Percentiles rank a stretch among this genome's conserved stretches.
phyloP scores from a whole-genome alignment of 192 early-diverging fungal genomes.

The Linnemannia hyalina region DNA sequence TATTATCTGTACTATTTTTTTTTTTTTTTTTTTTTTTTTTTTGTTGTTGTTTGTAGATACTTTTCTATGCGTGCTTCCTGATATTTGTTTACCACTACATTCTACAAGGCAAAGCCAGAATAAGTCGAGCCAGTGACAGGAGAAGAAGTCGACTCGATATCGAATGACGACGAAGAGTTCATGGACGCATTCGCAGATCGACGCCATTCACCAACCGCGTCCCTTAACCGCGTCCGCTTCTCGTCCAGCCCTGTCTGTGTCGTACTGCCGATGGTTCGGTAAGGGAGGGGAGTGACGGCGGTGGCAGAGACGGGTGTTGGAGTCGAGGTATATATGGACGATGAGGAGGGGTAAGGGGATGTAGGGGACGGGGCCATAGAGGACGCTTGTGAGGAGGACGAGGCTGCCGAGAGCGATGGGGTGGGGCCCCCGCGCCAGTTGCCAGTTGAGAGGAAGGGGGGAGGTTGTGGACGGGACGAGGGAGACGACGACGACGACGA shows the following conservation, averaged over 20 bases:
- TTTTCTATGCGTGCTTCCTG: neutral
- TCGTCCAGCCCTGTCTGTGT: conserved; percentile 27
- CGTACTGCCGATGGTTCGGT: neutral
- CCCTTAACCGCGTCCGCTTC: conserved; percentile 36
- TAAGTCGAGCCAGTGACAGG: neutral
- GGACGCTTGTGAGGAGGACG: conserved; percentile 19
- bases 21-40: too few relatives aligned
- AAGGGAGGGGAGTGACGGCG: neutral
- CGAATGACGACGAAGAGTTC: neutral
- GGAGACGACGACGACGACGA: neutral
- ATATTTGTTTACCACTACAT: neutral
- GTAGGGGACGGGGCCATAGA: conserved; percentile 21
- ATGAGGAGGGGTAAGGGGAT: neutral
- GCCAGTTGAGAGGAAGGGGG: neutral
- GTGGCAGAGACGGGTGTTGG: neutral
- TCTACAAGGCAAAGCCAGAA: neutral
- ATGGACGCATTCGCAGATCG: conserved; percentile 17
- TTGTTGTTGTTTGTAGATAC: neutral
- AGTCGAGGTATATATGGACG: neutral
- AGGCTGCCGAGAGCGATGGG: conserved; percentile 11
- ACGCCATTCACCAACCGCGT: conserved; percentile 50
- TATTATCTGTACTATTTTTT: neutral
- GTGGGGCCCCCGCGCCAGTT: neutral
- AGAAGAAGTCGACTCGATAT: neutral
- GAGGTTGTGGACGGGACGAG: neutral